phyloP scores from a whole-genome alignment of 108 stramenopile species.

The Pseudonitzschia pungens region DNA sequence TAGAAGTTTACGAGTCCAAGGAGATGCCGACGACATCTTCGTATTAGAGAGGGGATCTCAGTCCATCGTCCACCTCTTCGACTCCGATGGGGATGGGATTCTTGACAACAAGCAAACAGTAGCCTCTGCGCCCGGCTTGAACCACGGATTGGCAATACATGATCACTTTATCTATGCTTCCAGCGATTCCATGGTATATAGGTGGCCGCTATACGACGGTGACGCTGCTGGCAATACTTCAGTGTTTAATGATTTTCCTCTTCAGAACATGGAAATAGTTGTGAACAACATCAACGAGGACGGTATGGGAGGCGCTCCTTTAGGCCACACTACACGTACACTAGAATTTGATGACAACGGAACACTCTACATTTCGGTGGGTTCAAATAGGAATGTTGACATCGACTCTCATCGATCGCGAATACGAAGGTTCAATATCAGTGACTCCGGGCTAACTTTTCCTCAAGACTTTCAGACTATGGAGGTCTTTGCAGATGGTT shows the following conservation, averaged over 20 bases:
- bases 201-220: slow-evolving; percentile 41
- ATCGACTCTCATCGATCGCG: slow-evolving; percentile 56
- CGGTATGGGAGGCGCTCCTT: slow-evolving; percentile 49
- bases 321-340: slow-evolving; percentile 71
- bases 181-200: slow-evolving; percentile 52
- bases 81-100: slow-evolving; percentile 36
- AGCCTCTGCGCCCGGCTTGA: slow-evolving; percentile 39
- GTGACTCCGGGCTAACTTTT: not conserved
- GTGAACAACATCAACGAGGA: slow-evolving; percentile 49
- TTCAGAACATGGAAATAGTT: slow-evolving; percentile 11
- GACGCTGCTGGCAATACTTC: not conserved
- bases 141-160: slow-evolving; percentile 61
- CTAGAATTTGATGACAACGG: slow-evolving; percentile 57
- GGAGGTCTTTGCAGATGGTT: slow-evolving; percentile 77
- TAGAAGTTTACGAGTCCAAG: slow-evolving; percentile 14
- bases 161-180: slow-evolving; percentile 64
- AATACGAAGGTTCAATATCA: slow-evolving; percentile 48
- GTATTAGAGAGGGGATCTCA: slow-evolving; percentile 38
- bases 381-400: slow-evolving; percentile 55
- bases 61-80: slow-evolving; percentile 26
- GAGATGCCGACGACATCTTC: slow-evolving; percentile 21
- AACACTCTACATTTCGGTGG: slow-evolving; percentile 63
- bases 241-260: not conserved
- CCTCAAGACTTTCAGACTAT: slow-evolving; percentile 52
- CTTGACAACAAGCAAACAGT: slow-evolving; percentile 30